phyloP scores from a whole-genome alignment of 805 yeast species.

The Ogataea nonfermentans region DNA sequence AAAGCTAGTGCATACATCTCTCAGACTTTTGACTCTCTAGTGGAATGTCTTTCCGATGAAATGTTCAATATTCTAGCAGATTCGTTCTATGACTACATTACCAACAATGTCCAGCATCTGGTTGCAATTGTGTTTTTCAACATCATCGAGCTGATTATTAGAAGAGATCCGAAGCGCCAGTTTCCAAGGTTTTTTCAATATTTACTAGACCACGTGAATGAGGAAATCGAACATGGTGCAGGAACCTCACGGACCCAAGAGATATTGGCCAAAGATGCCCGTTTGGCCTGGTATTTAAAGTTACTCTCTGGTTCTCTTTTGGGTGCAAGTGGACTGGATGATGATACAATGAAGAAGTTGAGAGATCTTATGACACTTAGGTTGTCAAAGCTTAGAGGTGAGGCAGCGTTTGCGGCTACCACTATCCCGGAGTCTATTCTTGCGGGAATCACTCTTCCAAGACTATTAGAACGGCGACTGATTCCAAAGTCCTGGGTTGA shows the following conservation, averaged over 20 bases:
- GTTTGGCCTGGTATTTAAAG: conserved; percentile 66
- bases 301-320: conserved; percentile 69
- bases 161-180: conserved; percentile 53
- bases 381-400: conserved; percentile 49
- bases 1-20: conserved; percentile 40
- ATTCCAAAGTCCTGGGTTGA: conserved; percentile 45
- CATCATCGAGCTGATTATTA: conserved; percentile 68
- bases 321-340: conserved; percentile 55
- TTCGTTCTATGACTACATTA: conserved; percentile 54
- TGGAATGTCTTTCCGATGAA: conserved; percentile 61
- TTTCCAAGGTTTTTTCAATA: conserved; percentile 44
- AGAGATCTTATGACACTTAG: conserved; percentile 45
- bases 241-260: conserved; percentile 69
- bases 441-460: conserved; percentile 59
- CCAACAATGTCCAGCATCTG: conserved; percentile 56
- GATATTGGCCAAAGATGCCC: conserved; percentile 73
- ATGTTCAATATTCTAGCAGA: conserved; percentile 46
- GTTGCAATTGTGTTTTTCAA: conserved; percentile 68
- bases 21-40: conserved; percentile 42
- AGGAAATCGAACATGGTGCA: conserved; percentile 80
- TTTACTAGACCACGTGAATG: conserved; percentile 52
- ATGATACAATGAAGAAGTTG: conserved; percentile 46
- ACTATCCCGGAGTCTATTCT: conserved; percentile 62
- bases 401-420: conserved; percentile 58
- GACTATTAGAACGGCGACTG: conserved; percentile 53